Evolutionary conservation across 192 early-diverging fungal genomes (phyloP).

Genomic region (Nowakowskiella sp.): DNA sequence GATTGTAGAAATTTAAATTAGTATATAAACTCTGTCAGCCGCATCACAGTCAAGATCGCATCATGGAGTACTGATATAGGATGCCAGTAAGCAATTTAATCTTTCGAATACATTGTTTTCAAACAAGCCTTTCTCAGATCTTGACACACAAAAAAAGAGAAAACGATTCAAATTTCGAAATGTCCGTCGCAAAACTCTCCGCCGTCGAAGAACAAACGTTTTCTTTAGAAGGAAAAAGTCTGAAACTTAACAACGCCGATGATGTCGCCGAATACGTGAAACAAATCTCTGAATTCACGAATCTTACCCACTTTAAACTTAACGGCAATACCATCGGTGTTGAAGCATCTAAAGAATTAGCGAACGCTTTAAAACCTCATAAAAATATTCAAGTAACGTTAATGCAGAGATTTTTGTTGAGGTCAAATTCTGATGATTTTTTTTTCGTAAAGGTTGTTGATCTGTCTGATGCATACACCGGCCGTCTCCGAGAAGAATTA

Average conservation of each 20-base stretch:
- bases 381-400: constrained; percentile 60
- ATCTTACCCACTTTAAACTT: constrained; percentile 53
- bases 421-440: not conserved
- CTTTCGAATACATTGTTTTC: no score
- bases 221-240: constrained; percentile 78
- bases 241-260: constrained; percentile 78
- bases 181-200: constrained; percentile 4
- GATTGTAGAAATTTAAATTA: no score
- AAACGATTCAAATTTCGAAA: not conserved
- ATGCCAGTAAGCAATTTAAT: no score
- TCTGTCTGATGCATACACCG: constrained; percentile 89
- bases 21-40: no score
- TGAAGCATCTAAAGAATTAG: constrained; percentile 77
- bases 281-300: constrained; percentile 48
- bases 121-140: no score
- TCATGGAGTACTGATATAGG: no score
- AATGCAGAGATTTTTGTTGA: not conserved
- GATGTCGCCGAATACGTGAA: constrained; percentile 71
- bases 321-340: constrained; percentile 92
- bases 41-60: no score
- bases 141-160: no score
- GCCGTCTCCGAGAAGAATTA: constrained; percentile 84
- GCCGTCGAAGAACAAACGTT: constrained; percentile 48
- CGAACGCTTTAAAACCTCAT: constrained; percentile 58
- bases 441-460: constrained; percentile 57